Conservation (phyloP, 768 basidiomycete genomes). For the Boletus fagicola region DNA sequence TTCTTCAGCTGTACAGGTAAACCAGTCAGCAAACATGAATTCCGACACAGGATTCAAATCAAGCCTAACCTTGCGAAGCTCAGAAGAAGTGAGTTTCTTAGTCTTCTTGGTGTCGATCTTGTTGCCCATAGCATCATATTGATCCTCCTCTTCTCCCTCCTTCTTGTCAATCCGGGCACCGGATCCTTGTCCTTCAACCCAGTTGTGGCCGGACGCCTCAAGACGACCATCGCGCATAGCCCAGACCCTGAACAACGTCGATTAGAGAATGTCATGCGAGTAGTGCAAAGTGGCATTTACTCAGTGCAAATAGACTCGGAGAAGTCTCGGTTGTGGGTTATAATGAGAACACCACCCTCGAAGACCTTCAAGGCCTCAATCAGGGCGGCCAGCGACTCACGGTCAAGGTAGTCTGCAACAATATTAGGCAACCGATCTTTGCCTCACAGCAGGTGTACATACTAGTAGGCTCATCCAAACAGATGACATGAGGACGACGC, state of each 20-base stretch:
- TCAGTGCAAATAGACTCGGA: slow-evolving; percentile 97
- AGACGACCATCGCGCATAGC: slow-evolving; percentile 97
- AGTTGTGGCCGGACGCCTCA: slow-evolving; percentile 97
- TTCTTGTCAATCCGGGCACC: slow-evolving; percentile 94
- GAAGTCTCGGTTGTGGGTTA: slow-evolving; percentile 98
- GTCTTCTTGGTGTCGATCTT: slow-evolving; percentile 82
- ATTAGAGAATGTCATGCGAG: neutral
- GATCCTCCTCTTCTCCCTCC: slow-evolving; percentile 85
- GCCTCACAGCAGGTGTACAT: slow-evolving; percentile 26
- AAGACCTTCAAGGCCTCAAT: slow-evolving; percentile 98
- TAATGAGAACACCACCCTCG: slow-evolving; percentile 97
- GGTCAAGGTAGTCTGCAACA: slow-evolving; percentile 88
- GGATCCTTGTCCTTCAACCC: slow-evolving; percentile 98
- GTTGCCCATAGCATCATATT: slow-evolving; percentile 98
- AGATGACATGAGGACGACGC: slow-evolving; percentile 98
- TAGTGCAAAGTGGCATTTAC: slow-evolving; percentile 26
- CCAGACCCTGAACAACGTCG: slow-evolving; percentile 63
- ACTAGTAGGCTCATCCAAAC: slow-evolving; percentile 96
- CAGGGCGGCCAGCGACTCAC: slow-evolving; percentile 98
- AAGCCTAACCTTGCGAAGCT: slow-evolving; percentile 69
- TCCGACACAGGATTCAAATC: neutral
- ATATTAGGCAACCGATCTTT: neutral
- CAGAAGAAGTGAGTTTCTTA: slow-evolving; percentile 82
- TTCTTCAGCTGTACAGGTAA: slow-evolving; percentile 65
- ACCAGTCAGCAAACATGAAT: slow-evolving; percentile 11